A percentile compares a stretch with the other conserved stretches of the same genome.
phyloP scores from a whole-genome alignment of 164 flowering plant species.

The Nymphaea thermarum region DNA sequence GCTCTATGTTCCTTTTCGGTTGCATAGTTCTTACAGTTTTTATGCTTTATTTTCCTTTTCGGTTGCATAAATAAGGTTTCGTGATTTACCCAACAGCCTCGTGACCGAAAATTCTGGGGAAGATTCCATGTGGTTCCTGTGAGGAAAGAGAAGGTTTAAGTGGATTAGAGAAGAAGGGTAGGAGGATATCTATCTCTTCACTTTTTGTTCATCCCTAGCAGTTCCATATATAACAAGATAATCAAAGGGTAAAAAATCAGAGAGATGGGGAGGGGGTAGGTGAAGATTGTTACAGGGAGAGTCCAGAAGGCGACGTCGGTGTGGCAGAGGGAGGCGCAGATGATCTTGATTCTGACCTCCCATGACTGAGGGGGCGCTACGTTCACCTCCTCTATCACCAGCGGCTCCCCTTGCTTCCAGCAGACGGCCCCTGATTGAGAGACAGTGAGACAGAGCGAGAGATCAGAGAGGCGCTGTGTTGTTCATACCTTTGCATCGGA shows the following conservation, averaged over 20 bases:
- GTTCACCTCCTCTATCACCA: conserved; percentile 47
- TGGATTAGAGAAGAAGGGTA: no score
- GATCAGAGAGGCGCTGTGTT: neutral
- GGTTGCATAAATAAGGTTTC: no score
- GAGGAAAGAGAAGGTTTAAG: neutral
- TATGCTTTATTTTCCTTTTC: no score
- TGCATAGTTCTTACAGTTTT: no score
- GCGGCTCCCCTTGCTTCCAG: conserved; percentile 32
- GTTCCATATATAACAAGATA: neutral
- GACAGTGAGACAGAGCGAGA: no score
- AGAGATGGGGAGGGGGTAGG: no score
- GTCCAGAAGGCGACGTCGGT: conserved; percentile 42
- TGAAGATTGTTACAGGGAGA: neutral
- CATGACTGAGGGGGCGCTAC: conserved; percentile 46
- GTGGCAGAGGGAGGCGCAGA: conserved; percentile 65
- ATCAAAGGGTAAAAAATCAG: neutral
- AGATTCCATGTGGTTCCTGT: conserved; percentile 19
- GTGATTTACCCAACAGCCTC: conserved; percentile 52
- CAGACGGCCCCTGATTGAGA: conserved; percentile 36
- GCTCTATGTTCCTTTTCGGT: no score
- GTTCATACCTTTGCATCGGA: conserved; percentile 18
- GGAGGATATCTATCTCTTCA: neutral
- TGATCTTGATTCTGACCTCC: conserved; percentile 47
- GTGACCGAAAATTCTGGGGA: conserved; percentile 57
- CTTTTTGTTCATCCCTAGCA: no score